Percentiles rank a stretch among this genome's conserved stretches.
Evolutionary conservation across 306 rosid species (phyloP).

Genomic region (Malus domestica): ASM211411v1 NC_041793.1:23720001-23720500

Average conservation of each 20-base stretch:
- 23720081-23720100: slow-evolving; percentile 81
- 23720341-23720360: background rate
- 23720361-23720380: background rate
- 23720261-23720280: background rate
- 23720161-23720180: slow-evolving; percentile 72
- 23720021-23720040: slow-evolving; percentile 87
- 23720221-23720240: slow-evolving; percentile 65
- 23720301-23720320: background rate
- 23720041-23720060: slow-evolving; percentile 80
- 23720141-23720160: slow-evolving; percentile 77
- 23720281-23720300: background rate
- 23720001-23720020: slow-evolving; percentile 90
- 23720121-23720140: slow-evolving; percentile 70
- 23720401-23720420: background rate
- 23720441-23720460: background rate
- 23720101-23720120: slow-evolving; percentile 65
- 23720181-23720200: slow-evolving; percentile 97
- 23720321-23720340: background rate
- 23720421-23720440: background rate
- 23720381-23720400: background rate
- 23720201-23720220: slow-evolving; percentile 93
- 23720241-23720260: slow-evolving; percentile 14
- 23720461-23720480: background rate
- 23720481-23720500: background rate
- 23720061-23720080: slow-evolving; percentile 82